Evolutionary conservation across 495 filamentous ascomycete genomes (phyloP), one percentile per base, ranked within the genome.

Genomic region (Daldinia childiae): DNA sequence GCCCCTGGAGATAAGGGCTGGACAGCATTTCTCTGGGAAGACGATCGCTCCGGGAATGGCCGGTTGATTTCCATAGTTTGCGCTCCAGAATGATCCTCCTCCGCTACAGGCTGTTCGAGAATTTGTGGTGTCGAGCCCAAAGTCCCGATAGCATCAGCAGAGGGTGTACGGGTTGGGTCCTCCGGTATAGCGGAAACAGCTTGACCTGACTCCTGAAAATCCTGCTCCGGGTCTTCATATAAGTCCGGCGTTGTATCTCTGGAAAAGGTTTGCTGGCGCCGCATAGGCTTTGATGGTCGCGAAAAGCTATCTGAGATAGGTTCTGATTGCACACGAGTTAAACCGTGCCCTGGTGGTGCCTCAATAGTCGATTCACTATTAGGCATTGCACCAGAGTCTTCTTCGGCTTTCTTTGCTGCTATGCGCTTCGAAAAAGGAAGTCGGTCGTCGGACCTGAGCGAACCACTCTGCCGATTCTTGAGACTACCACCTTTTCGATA

Each of bases 401-500:
- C 88, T 34, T 87, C 86, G 2, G 83, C 74, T 60, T 87, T 86
- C 34, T 77, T 79, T 39, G 79, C 73, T 3, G 85, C 88, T 43
- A 88, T 82, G 61, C 95, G 85, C 78, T 92, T 95, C 0, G 93
- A 90, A 69, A 93, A 92, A 27, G 91, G 89, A 5, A 76, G 73
- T 14, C 78, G 73, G 6, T 82, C 81, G 1, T 80, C 80, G 51
- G 71, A 77, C 7, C 80, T 80, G 19, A 84, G 68, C 24, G 87
- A 85, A 58, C 90, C 85, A 72, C 70, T 38, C 24, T 95, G 92
- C 50, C 91, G 91, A 76, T 91, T 93, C 66, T 89, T 89, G 57
- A 93, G 78, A 82, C 94, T 97, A 12, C 94, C 95, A 59, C 92
- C 81, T 64, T 86, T 91, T 74, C 93, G 85, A 75, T 99, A 99